Base-by-base conservation (phyloP, 345 rosid genomes). In the Euclidium syriacum region DNA sequence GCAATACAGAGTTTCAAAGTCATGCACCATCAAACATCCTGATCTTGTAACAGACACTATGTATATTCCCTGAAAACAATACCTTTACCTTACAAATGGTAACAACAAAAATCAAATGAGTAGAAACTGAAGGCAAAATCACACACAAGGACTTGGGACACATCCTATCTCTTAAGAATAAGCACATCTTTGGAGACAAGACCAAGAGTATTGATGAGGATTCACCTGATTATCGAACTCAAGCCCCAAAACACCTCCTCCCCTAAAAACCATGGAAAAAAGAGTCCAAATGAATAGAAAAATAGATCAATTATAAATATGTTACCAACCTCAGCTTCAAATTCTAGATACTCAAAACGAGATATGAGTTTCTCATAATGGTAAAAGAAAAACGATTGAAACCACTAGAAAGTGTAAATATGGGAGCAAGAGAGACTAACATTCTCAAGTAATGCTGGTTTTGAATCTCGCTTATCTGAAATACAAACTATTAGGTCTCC, bases 11-110 rank as follows among this genome's bases (percentile, higher is more conserved):
- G 86, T 32, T 63, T 94, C 97, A 80, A 85, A 90, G 65, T 90
- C 97, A 81, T 90, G 91, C 12, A 94, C 87, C 3, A 79, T 85
- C 72, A 90, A 67, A 82, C 99, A 90, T 50, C 97, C 91, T 1
- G 87, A 68, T 77, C 76, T 83, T 26, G 96, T 85, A 18, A 80
- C 97, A 10, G 97, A 84, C 18, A 73, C 97, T 65, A 87, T 39
- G 68, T 87, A 90, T 67, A 87, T 66, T 72, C 99, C 99, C 96
- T 90, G 84, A 52, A 74, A 71, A 47, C 30, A 66, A 20, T 5
- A 19, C 41, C 3, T 51, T 15, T 33, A 11, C 10, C 38, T 47
- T 35, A 25, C 8, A 61, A 57, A 33, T 6, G 35, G 35, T 14
- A 46, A 48, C 19, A 52, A 29, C 52, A 29, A n/a, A 41, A 32